Evolutionary conservation across 169 alveolate genomes (phyloP).

Genomic region (Plasmodium inui): DNA sequence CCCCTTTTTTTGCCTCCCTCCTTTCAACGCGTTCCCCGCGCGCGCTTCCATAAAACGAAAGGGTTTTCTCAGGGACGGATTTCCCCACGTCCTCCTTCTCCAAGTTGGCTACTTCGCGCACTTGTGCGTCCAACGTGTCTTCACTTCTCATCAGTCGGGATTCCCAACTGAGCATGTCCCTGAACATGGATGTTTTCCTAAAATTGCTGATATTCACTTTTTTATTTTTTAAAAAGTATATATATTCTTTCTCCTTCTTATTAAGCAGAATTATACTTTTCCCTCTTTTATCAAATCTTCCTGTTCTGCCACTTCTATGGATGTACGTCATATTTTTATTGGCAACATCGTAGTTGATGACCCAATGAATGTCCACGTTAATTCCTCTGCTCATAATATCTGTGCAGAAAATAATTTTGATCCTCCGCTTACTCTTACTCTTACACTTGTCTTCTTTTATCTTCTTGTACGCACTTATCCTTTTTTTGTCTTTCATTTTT

Average conservation of each 20-base stretch:
- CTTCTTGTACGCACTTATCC: constrained; percentile 39
- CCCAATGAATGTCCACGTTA: constrained; percentile 63
- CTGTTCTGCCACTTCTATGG: constrained; percentile 73
- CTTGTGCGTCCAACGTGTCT: constrained; percentile 5
- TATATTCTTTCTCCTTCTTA: constrained; percentile 58
- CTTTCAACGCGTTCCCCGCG: not conserved
- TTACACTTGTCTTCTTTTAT: constrained; percentile 12
- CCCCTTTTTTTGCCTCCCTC: not conserved
- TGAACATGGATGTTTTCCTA: constrained; percentile 38
- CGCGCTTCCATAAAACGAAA: not conserved
- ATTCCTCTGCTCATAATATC: constrained; percentile 71
- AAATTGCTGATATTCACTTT: constrained; percentile 40
- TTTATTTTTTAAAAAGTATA: constrained; percentile 62
- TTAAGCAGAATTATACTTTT: constrained; percentile 37
- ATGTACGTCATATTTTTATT: constrained; percentile 66
- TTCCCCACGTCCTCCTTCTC: not conserved
- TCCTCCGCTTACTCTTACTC: not conserved
- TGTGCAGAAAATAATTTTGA: constrained; percentile 51
- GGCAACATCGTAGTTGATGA: constrained; percentile 53
- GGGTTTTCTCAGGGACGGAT: not conserved
- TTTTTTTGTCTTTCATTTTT: constrained; percentile 72
- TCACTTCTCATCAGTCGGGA: not conserved
- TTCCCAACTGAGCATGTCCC: constrained; percentile 30
- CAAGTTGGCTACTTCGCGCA: not conserved
- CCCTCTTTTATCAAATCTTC: constrained; percentile 60